These are phyloP conservation scores for Beauveria sp. DNA, from an alignment of 2,329 filamentous ascomycete genomes.

Conservation along the genomic window DNA sequence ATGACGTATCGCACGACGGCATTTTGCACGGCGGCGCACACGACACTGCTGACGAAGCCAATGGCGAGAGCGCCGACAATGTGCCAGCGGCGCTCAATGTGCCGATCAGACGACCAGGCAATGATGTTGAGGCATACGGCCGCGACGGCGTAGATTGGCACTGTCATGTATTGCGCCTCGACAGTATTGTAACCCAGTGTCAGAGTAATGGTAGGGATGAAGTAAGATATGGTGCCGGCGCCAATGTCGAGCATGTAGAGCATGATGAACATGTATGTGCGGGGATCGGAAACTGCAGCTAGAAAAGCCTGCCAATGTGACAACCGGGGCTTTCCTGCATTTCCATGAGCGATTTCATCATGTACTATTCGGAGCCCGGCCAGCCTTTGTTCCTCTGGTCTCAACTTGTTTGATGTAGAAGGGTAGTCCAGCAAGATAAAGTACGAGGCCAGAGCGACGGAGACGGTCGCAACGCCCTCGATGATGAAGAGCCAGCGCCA, in stretches of 20 bases:
- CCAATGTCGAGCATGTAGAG: slow-evolving; percentile 41
- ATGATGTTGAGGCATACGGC: slow-evolving; percentile 19
- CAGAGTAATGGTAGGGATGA: slow-evolving; percentile 43
- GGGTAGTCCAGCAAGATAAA: slow-evolving; percentile 60
- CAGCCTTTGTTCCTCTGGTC: slow-evolving; percentile 51
- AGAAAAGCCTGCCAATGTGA: slow-evolving; percentile 22
- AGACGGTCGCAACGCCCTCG: slow-evolving; percentile 52
- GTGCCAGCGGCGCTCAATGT: slow-evolving; percentile 18
- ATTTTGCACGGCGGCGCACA: slow-evolving; percentile 17
- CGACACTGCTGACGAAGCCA: slow-evolving; percentile 16
- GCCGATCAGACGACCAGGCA: slow-evolving; percentile 18
- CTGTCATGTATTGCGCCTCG: slow-evolving; percentile 40
- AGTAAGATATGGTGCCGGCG: slow-evolving; percentile 43
- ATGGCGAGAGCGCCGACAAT: slow-evolving; percentile 15
- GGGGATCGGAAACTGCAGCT: slow-evolving; percentile 35
- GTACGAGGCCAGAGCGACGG: slow-evolving; percentile 48
- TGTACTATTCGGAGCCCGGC: slow-evolving; percentile 52
- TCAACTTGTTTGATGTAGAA: slow-evolving; percentile 53
- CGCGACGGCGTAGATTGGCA: slow-evolving; percentile 25
- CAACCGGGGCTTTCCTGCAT: slow-evolving; percentile 20
- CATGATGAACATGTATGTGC: slow-evolving; percentile 39
- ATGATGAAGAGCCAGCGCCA: slow-evolving; percentile 56
- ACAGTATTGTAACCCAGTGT: slow-evolving; percentile 37
- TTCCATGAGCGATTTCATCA: slow-evolving; percentile 30
- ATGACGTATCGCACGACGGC: slow-evolving; percentile 22